Base-by-base conservation (phyloP, 108 stramenopile genomes). In the Parietichytrium sp. region DNA sequence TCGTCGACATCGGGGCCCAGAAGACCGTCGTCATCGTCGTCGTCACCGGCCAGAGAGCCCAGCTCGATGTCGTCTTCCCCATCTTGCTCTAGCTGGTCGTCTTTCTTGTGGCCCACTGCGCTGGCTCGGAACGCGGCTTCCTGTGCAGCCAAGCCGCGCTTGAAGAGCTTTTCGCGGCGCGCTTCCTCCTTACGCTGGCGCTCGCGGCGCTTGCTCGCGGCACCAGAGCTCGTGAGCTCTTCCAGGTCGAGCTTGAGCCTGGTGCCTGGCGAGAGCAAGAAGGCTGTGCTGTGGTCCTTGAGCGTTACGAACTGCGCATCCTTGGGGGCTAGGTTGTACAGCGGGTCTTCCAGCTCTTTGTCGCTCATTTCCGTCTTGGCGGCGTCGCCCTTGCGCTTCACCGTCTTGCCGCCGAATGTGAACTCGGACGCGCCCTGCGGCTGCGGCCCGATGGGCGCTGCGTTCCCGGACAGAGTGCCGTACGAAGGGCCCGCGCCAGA, bases 261-360 rank as follows among this genome's bases (percentile, higher is more conserved):
- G 8, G 51, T 20, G 4, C 83, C 83, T 20, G 83, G 55, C 29
- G 12, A 6, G 6, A 83, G 33, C 31, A 83, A 16, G 16, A 83
- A 79, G 12, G 83, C 83, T 6, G 83, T 83, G 33, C 79, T 80
- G 23, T 72, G 61, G 29, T 83, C 83, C 48, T 80, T 83, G 23
- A 83, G 79, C 13, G 83, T 83, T 33, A 53, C 79, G 29, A 83
- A 83, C 18, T 31, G 33, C 48, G 83, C 83, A 12, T 53, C 79
- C 15, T 77, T n/a, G 10, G 61, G 80, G 13, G 52, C 49, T 15
- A 42, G 29, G 48, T 80, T 77, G 48, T 30, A 72, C 15, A 72
- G 42, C 38, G 61, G 53, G 45, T 52, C 49, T 4, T 83, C 79
- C n/a, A 78, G 4, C 18, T 36, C 30, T 27, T 13, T 10, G 1